Conservation (phyloP, 345 rosid genomes). For the Clarkia xantiana region DNA sequence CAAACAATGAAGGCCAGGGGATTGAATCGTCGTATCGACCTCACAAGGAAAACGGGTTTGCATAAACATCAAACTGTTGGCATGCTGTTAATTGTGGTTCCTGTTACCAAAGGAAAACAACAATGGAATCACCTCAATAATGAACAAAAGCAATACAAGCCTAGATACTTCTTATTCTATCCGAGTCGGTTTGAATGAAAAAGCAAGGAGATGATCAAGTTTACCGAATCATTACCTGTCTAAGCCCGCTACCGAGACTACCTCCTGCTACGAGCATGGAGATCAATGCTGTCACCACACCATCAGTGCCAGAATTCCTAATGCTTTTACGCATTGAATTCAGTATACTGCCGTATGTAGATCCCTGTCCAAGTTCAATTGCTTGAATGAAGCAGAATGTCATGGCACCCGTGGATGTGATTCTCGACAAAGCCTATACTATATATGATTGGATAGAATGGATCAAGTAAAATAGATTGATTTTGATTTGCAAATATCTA, state of each 20-base stretch:
- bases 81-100: constrained; percentile 73
- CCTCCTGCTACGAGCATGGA: constrained; percentile 69
- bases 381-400: constrained; percentile 85
- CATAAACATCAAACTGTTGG: constrained; percentile 61
- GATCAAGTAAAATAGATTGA: background rate
- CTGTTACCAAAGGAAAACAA: constrained; percentile 22
- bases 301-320: constrained; percentile 32
- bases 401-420: constrained; percentile 85
- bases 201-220: background rate
- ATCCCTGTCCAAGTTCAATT: constrained; percentile 46
- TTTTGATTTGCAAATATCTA: background rate
- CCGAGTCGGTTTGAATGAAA: background rate
- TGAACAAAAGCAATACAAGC: background rate
- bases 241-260: constrained; percentile 36
- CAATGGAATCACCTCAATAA: background rate
- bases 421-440: constrained; percentile 59
- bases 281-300: constrained; percentile 49
- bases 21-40: background rate
- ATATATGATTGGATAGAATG: background rate
- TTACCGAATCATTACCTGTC: constrained; percentile 30
- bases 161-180: background rate
- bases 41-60: constrained; percentile 56
- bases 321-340: constrained; percentile 59
- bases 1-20: background rate
- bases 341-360: constrained; percentile 64